Conservation (phyloP, 208 protist genomes). For the Zelonia costaricensis region DNA sequence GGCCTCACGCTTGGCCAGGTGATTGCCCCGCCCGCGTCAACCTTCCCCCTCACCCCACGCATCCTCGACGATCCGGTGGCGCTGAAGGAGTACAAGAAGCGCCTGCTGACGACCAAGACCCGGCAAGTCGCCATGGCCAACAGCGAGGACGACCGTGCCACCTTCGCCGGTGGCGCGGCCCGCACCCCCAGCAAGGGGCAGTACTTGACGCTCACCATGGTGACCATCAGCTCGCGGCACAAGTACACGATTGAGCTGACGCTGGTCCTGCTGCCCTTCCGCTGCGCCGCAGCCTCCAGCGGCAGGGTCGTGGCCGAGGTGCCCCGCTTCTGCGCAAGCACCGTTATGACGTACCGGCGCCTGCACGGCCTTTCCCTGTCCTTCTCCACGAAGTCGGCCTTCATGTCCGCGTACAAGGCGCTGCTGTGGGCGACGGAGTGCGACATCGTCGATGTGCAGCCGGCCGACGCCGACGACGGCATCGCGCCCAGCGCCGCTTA, state of each 20-base stretch:
- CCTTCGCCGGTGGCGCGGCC: conserved; percentile 30
- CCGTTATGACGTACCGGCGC: conserved; percentile 44
- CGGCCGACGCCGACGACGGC: conserved; percentile 16
- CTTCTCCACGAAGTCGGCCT: conserved; percentile 69
- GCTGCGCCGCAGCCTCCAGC: conserved; percentile 27
- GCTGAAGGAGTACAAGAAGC: conserved; percentile 69
- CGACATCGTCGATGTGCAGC: conserved; percentile 60
- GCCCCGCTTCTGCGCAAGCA: conserved; percentile 57
- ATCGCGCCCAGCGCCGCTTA: conserved; percentile 18
- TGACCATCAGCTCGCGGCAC: conserved; percentile 57
- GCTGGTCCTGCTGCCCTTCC: conserved; percentile 72
- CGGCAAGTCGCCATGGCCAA: conserved; percentile 42
- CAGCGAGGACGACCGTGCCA: conserved; percentile 54
- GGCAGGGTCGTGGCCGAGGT: conserved; percentile 64
- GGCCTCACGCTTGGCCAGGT: conserved; percentile 65
- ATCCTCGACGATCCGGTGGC: conserved; percentile 52
- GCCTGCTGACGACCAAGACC: conserved; percentile 44
- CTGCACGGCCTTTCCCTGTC: conserved; percentile 68
- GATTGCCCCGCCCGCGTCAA: conserved; percentile 54
- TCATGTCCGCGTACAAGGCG: conserved; percentile 82
- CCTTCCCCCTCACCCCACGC: conserved; percentile 71
- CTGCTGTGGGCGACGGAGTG: conserved; percentile 85
- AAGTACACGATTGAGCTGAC: conserved; percentile 76
- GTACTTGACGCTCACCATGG: conserved; percentile 71
- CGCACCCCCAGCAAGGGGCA: neutral